Evolutionary conservation across 2,329 filamentous ascomycete species (phyloP), one percentile per base, ranked within the genome.

Genomic region (Trematosphaeria pertusa): DNA sequence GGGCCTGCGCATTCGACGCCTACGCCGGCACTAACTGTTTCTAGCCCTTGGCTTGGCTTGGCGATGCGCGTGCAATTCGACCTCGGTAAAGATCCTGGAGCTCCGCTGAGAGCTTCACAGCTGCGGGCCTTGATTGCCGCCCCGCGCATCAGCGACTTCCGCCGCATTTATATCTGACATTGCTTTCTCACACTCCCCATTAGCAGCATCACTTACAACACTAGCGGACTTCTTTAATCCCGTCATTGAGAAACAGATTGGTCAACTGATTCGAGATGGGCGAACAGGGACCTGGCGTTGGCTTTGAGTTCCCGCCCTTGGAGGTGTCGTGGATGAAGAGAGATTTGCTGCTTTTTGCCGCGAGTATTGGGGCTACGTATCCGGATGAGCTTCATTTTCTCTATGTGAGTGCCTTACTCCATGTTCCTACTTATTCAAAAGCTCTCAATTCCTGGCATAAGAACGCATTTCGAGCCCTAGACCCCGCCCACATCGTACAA

Each of bases 361-460:
- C 88, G 73, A 93, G 87, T 75, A 93, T 97, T 70, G 92, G 92
- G 46, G 86, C 82, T 67, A 93, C 84, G 10, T 66, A 67, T 28
- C 81, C 82, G n/a, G 86, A 96, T 61, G 92, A 97, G 79, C 84
- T 96, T 65, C 91, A 96, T 70, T 96, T 93, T 70, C 86, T 96
- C 75, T 97, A 91, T 64, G 91, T 94, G 80, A 50, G 82, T 67
- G 24, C 18, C 14, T 14, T 10, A 24, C 31, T 28, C 22, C 21
- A 33, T 10, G 37, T 5, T 8, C 37, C 36, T 9, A 38, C 20
- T 38, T 20, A 21, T 36, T n/a, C n/a, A n/a, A n/a, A n/a, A n/a
- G n/a, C n/a, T n/a, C n/a, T n/a, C n/a, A n/a, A n/a, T n/a, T n/a
- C n/a, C n/a, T n/a, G n/a, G n/a, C n/a, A n/a, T n/a, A n/a, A n/a